Base-by-base conservation (phyloP, 1,139 yeast genomes). In the Meyerozyma sp. region DNA sequence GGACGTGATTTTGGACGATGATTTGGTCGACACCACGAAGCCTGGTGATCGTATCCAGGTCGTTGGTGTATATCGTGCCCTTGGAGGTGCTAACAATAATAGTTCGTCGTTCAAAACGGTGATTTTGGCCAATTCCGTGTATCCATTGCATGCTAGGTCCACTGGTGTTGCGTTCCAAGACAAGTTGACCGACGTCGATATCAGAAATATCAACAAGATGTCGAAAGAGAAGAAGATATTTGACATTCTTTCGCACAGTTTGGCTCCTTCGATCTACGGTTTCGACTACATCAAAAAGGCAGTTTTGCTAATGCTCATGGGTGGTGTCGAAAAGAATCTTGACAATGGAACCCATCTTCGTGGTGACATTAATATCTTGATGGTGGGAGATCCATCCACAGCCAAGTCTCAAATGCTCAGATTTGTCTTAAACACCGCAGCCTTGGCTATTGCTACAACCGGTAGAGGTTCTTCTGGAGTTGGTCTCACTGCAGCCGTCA, bases 381-480 rank as follows among this genome's bases (percentile, higher is more conserved):
- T 93, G 96, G 98, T 93, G 35, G 99, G 99, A 67, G 99, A 93
- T 63, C 99, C 99, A 6, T 90, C 98, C 6, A 93, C 98, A 11
- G 98, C 98, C 32, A 93, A 93, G 63, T 91, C 98, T 3, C 98
- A 93, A 68, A 84, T 93, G 70, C 77, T 93, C 49, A 77, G 98
- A 54, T 93, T 93, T 61, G 98, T 94, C 16, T 73, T 93, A 49
- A 93, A 93, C 62, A 93, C 98, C 0, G 98, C 98, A 0, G 75
- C 95, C 2, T 73, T 93, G 55, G 98, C 98, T 2, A 91, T 93
- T 56, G 97, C 98, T 25, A 94, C 99, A 1, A 94, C 99, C 1
- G 99, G 99, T 71, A 82, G 96, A 64, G 99, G 98, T 48, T 91
- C 98, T 13, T 91, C 98, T 0, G 99, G 98, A 65, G 99, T 94